Percentiles rank a stretch among this genome's conserved stretches.
These are phyloP conservation scores for Pleurotus citrinopileatus DNA, from an alignment of 768 basidiomycete species.

Conservation along the genomic window DNA sequence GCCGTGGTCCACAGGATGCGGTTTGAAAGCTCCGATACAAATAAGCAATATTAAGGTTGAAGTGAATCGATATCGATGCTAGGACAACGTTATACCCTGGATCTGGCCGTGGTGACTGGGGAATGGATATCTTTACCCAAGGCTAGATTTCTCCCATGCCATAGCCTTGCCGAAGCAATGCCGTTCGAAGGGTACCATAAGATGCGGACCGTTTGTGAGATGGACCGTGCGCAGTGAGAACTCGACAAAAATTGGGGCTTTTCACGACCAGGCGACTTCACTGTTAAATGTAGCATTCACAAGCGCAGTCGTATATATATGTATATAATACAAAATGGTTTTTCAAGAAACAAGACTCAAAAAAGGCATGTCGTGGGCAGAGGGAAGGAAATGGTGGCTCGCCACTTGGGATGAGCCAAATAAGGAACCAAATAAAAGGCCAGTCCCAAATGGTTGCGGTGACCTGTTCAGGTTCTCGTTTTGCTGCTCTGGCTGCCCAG, in stretches of 20 bases:
- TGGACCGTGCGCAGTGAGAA: background rate
- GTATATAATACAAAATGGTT: background rate
- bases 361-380: constrained; percentile 10
- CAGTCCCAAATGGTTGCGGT: constrained; percentile 28
- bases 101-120: too few species aligned
- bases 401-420: constrained; percentile 22
- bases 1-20: background rate
- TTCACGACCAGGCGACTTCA: background rate
- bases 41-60: too few species aligned
- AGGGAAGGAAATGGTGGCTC: background rate
- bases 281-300: too few species aligned
- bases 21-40: too few species aligned
- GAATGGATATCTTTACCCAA: too few species aligned
- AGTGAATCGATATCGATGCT: background rate
- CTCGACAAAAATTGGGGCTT: background rate
- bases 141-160: constrained; percentile 3
- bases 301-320: too few species aligned
- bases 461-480: constrained; percentile 38
- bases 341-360: constrained; percentile 1
- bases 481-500: constrained; percentile 29
- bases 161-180: constrained; percentile 3
- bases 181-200: background rate
- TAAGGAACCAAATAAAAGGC: constrained; percentile 31
- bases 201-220: constrained; percentile 3
- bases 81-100: background rate